Evolutionary conservation across 2,329 filamentous ascomycete species (phyloP), one percentile per base, ranked within the genome.

Genomic region (Sporothrix globosa): DNA sequence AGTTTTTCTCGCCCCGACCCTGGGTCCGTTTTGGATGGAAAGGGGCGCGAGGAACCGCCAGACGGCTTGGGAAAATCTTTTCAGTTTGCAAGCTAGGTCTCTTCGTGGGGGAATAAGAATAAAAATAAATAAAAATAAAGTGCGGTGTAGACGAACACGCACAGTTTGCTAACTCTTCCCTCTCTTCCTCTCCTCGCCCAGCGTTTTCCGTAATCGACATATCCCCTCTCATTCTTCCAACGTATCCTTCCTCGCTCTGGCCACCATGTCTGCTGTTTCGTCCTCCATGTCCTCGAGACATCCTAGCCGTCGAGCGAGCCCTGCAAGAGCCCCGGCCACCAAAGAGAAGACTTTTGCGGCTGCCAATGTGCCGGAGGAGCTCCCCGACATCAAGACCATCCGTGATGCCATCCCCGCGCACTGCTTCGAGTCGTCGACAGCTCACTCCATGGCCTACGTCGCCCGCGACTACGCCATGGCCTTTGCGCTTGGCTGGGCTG

Each of bases 321-420:
- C 68, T 34, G 48, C 50, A n/a, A 14, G 24, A 5, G 63, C 24
- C 1, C 27, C 63, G 17, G 65, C 6, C 30, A 53, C 13, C 14
- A 63, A 46, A 3, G 53, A 68, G 6, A 69, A 69, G 34, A 5
- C 56, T n/a, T 48, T 46, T 34, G 4, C 7, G 50, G 46, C 56
- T n/a, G 34, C 30, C 46, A 21, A 58, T 30, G 34, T 58, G n/a
- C 52, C 69, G 19, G 7, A 21, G 2, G 48, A 74, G 73, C 81
- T 83, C 72, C 83, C 83, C 58, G 83, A 85, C 79, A 97, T 99
- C 86, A 97, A 97, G 86, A 88, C 98, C 79, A 96, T 99, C 79
- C 90, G 92, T 78, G 91, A 97, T 83, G 95, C 95, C 79, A 99
- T 99, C 75, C 96, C 96, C 73, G 92, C 94, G 82, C 96, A 97